Evolutionary conservation across 352 stramenopile genomes (phyloP).

Genomic region (Blastocystis sp.): DNA sequence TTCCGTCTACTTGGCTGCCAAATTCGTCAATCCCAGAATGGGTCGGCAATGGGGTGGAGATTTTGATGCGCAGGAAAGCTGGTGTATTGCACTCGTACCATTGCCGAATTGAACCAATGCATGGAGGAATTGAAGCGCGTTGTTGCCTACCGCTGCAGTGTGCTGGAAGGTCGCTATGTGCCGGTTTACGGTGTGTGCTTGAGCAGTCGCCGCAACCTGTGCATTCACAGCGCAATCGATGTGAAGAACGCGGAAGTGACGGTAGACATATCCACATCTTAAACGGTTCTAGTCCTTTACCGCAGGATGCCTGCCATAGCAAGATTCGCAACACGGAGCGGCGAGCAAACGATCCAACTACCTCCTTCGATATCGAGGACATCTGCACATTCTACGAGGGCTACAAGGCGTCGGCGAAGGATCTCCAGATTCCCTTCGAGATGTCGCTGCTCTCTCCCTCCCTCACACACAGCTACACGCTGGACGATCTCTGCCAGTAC

Average conservation of each 20-base stretch:
- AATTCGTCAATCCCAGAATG: background rate
- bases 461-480: slow-evolving; percentile 78
- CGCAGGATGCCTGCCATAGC: slow-evolving; percentile 38
- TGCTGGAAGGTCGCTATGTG: slow-evolving; percentile 72
- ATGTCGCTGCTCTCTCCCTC: background rate
- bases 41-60: background rate
- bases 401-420: slow-evolving; percentile 75
- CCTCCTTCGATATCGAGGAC: slow-evolving; percentile 54
- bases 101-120: slow-evolving; percentile 89
- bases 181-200: slow-evolving; percentile 31
- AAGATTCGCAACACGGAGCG: background rate
- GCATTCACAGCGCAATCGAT: slow-evolving; percentile 45
- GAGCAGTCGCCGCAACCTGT: slow-evolving; percentile 54
- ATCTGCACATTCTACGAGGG: slow-evolving; percentile 84
- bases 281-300: slow-evolving; percentile 20
- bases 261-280: slow-evolving; percentile 51
- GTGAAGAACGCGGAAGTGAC: background rate
- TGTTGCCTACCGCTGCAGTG: slow-evolving; percentile 76
- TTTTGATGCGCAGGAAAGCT: slow-evolving; percentile 88
- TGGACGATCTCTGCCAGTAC: slow-evolving; percentile 90
- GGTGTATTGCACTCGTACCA: slow-evolving; percentile 97
- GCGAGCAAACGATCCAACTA: background rate
- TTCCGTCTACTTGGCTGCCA: slow-evolving; percentile 72
- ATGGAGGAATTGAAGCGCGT: slow-evolving; percentile 95
- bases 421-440: background rate